These are phyloP conservation scores for Helotiales sp. DNA, from an alignment of 2,329 filamentous ascomycete genomes.

Conservation along the genomic window DNA sequence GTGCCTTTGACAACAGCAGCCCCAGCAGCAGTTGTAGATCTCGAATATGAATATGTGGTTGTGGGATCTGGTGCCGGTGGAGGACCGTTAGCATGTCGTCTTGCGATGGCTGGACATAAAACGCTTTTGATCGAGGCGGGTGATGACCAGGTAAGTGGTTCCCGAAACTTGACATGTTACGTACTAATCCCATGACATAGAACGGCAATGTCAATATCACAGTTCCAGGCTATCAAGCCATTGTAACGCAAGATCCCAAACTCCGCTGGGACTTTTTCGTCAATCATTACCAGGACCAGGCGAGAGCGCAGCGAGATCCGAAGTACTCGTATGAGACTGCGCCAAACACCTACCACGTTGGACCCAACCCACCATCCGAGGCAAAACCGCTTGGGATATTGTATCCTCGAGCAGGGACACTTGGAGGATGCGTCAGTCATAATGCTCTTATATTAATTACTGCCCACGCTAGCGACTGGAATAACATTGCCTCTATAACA, in stretches of 20 bases:
- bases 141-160: slow-evolving; percentile 51
- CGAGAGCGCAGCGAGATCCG: slow-evolving; percentile 22
- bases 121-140: slow-evolving; percentile 60
- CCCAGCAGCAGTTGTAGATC: slow-evolving; percentile 4
- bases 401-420: slow-evolving; percentile 41
- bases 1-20: background rate
- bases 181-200: background rate
- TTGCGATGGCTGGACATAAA: slow-evolving; percentile 56
- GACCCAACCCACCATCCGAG: slow-evolving; percentile 35
- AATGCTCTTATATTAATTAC: slow-evolving; percentile 36
- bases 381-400: slow-evolving; percentile 37
- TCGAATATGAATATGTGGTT: slow-evolving; percentile 58
- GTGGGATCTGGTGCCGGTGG: slow-evolving; percentile 59
- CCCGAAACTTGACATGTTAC: background rate
- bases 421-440: slow-evolving; percentile 41
- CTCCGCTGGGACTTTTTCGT: slow-evolving; percentile 54
- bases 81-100: slow-evolving; percentile 54
- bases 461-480: slow-evolving; percentile 35
- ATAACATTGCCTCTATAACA: slow-evolving; percentile 31
- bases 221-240: slow-evolving; percentile 53
- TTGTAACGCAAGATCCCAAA: slow-evolving; percentile 53
- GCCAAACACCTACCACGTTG: slow-evolving; percentile 34
- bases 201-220: slow-evolving; percentile 34
- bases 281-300: slow-evolving; percentile 30
- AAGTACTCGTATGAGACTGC: slow-evolving; percentile 45